phyloP scores from a whole-genome alignment of 176 grass and related monocot species.

The Oryza australiensis region DNA sequence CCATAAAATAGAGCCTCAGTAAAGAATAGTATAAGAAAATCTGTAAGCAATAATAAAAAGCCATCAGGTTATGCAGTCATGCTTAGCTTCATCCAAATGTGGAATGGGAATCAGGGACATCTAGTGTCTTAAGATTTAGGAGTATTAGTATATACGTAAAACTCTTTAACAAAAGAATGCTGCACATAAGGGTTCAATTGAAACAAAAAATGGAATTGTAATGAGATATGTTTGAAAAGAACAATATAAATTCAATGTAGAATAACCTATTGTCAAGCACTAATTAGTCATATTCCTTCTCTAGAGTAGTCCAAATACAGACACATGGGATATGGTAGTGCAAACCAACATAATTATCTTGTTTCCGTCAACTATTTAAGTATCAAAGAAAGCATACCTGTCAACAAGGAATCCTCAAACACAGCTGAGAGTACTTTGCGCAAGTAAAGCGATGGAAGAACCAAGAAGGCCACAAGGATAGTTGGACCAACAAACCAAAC shows the following conservation, averaged over 20 bases:
- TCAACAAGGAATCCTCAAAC: slow-evolving; percentile 95
- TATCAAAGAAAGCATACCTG: slow-evolving; percentile 53
- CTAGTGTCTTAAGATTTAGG: background rate
- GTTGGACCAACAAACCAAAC: slow-evolving; percentile 90
- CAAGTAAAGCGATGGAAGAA: slow-evolving; percentile 87
- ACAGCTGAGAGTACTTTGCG: slow-evolving; percentile 77
- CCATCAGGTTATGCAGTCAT: slow-evolving; percentile 31
- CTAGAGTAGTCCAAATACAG: background rate
- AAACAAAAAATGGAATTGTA: background rate
- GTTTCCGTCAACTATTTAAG: slow-evolving; percentile 9
- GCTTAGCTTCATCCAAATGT: background rate
- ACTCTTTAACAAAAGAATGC: slow-evolving; percentile 9
- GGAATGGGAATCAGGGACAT: background rate
- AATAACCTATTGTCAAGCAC: background rate
- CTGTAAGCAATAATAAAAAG: slow-evolving; percentile 45
- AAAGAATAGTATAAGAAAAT: slow-evolving; percentile 99
- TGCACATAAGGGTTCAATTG: background rate
- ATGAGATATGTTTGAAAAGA: background rate
- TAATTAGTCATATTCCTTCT: background rate
- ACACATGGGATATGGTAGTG: background rate
- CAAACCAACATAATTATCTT: slow-evolving; percentile 13
- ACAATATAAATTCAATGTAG: background rate
- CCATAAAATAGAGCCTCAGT: slow-evolving; percentile 93
- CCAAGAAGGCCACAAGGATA: slow-evolving; percentile 83
- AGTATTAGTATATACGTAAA: background rate